phyloP scores from a whole-genome alignment of 106 monocot genomes.

The Dactylorhiza incarnata region DNA sequence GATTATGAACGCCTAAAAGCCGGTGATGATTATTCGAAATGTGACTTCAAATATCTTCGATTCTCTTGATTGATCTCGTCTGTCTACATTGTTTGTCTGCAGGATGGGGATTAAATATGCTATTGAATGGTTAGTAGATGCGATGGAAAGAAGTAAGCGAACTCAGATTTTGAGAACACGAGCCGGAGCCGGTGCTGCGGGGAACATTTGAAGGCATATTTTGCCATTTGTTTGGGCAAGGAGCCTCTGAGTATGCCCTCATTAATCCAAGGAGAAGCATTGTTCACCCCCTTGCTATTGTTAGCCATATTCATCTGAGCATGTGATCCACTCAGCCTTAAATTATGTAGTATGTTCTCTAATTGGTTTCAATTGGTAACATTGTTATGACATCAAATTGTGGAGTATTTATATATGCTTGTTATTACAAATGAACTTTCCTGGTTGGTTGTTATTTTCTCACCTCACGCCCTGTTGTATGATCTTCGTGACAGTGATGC shows the following conservation, averaged over 20 bases:
- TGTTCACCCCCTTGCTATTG: not conserved
- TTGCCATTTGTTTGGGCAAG: not conserved
- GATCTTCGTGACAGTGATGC: too few relatives aligned
- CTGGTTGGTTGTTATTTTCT: not conserved
- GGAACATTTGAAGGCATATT: not conserved
- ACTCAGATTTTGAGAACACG: constrained; percentile 50
- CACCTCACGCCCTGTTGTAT: not conserved
- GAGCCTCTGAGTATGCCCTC: too few relatives aligned
- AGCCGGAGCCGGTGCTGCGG: constrained; percentile 22
- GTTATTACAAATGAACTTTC: not conserved
- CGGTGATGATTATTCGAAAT: not conserved
- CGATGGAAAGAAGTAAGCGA: constrained; percentile 83
- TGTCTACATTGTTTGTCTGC: constrained; percentile 6
- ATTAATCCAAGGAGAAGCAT: not conserved
- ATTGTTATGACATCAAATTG: not conserved
- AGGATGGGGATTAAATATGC: constrained; percentile 71
- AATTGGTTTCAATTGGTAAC: not conserved
- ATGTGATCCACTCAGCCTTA: not conserved
- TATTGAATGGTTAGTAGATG: constrained; percentile 84
- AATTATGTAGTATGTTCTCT: not conserved
- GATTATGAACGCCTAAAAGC: too few relatives aligned
- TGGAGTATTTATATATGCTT: not conserved
- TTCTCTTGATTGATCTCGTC: not conserved
- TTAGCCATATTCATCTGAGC: not conserved
- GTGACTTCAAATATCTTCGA: not conserved